Base-by-base conservation (phyloP, 208 protist genomes). In the Sergeia podlipaevii region DNA sequence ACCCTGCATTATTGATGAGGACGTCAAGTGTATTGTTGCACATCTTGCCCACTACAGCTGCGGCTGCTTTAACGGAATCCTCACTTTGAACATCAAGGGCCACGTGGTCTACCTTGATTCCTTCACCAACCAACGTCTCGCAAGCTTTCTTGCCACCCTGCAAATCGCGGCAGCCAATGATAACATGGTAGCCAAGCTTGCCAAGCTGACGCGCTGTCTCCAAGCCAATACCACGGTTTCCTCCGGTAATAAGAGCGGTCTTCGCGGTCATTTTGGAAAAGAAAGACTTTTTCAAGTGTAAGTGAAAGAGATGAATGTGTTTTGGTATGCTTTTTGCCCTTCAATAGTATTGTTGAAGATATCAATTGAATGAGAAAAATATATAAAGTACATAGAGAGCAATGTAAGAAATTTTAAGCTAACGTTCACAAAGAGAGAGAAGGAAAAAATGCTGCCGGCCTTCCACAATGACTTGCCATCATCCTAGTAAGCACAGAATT, bases 151-250 rank as follows among this genome's bases (percentile, higher is more conserved):
- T 74, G 17, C 68, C 77, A 10, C 67, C 23, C 7, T 36, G 48
- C 8, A 53, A 48, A 39, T 67, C 69, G 30, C 84, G 75, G 13
- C 61, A 70, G 34, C 78, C 83, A 28, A 96, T 51, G n/a, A 93
- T 63, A 3, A 93, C 80, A 34, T 70, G 33, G 48, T 78, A 79
- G 47, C 47, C 53, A 13, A 82, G 52, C 60, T 74, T 81, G 29
- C 47, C 74, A 48, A 85, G 61, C 52, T 75, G 70, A 18, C 53
- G 64, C 1, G 80, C 81, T 7, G 74, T 87, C 48, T 89, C 77
- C 15, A 85, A 50, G 27, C 87, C 87, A 48, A 96, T 86, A 5
- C 87, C 90, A 38, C 77, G 77, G 66, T 89, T 91, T n/a, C 50
- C 80, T 23, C 87, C 90, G 15, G 82, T 87, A 41, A 96, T 78